Evolutionary conservation across 345 rosid genomes (phyloP).

Genomic region (Nasturtium officinale): DNA sequence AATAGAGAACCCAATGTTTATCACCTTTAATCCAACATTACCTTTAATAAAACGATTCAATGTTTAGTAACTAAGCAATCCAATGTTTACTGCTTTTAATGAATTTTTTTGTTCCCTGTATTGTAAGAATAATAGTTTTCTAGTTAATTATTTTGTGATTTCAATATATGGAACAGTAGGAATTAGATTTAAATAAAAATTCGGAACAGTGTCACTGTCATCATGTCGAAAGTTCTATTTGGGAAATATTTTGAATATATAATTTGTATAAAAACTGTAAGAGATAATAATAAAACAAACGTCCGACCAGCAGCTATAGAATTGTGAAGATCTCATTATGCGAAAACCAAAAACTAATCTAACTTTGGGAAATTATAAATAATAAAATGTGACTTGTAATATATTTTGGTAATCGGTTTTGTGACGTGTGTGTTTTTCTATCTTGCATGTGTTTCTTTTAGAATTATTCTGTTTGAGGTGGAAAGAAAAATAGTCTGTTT

Average conservation of each 20-base stretch:
- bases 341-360: neutral
- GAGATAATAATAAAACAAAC: too few relatives aligned
- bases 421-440: conserved; percentile 3
- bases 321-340: conserved; percentile 8
- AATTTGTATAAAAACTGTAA: too few relatives aligned
- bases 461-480: conserved; percentile 26
- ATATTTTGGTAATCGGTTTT: neutral
- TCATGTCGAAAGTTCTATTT: neutral
- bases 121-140: neutral
- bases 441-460: neutral
- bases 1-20: too few relatives aligned
- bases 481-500: conserved; percentile 20
- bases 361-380: neutral
- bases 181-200: neutral
- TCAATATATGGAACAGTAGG: neutral
- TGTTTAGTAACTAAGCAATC: too few relatives aligned
- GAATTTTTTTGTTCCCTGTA: conserved; percentile 1
- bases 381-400: neutral
- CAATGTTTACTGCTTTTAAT: conserved; percentile 4
- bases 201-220: neutral
- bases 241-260: neutral
- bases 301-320: neutral
- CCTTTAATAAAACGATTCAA: too few relatives aligned
- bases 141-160: neutral
- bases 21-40: too few relatives aligned